Base-by-base conservation (phyloP, 2,329 filamentous ascomycete genomes). In the Aspergillus bombycis region DNA sequence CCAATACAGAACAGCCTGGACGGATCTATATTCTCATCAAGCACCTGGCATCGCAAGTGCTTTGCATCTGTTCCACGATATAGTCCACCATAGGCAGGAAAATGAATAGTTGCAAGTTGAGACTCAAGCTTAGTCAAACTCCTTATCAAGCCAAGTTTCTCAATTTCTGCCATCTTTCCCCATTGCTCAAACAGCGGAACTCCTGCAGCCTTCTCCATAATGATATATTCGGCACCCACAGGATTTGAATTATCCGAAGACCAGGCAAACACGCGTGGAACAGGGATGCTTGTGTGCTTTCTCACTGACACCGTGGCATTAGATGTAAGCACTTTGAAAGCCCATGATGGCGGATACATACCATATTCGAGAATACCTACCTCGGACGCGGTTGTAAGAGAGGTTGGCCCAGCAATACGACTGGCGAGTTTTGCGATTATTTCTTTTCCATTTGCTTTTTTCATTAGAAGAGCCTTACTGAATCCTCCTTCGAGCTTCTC, bases 351-450 rank as follows among this genome's bases (percentile, higher is more conserved):
- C n/a, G 26, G n/a, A 28, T 21, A 61, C 64, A 32, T 70, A 73
- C 68, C 48, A 32, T 67, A 75, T 63, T 74, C 62, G 52, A 75
- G 62, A 62, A 62, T 10, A 7, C 69, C 76, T 10, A 77, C 74
- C 65, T 78, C 76, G 30, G 68, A 68, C 11, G 71, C 74, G 21
- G 74, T 77, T 19, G 65, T 72, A n/a, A 69, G 69, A 1, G 34
- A 57, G 9, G 70, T 16, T 23, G 71, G 71, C 8, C 75, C 75
- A 57, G 73, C 67, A 66, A 71, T 73, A 10, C 46, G 71, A 62
- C 68, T 76, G 0, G 75, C 73, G 28, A 77, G 68, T 34, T 77
- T 77, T 3, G 73, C 75, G 56, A 78, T 68, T 2, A 76, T 58
- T 55, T 76, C 71, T 1, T 36, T 66, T 32, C 72, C 71, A 65